phyloP scores from a whole-genome alignment of 331 rosid species.

The Pyracantha coccinea region DNA sequence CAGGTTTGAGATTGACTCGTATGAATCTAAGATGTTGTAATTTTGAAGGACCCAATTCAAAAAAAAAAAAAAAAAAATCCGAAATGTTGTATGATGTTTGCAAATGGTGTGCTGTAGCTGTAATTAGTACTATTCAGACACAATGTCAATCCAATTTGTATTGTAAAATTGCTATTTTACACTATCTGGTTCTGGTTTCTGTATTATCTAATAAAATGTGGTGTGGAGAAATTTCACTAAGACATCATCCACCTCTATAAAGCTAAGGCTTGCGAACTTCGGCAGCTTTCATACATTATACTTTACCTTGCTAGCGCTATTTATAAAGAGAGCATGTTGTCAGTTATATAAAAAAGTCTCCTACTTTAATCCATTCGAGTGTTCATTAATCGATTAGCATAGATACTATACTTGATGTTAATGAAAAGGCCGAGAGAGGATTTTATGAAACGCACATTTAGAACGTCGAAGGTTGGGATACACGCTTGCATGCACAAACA shows the following conservation, averaged over 20 bases:
- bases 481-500: neutral
- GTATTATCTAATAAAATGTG: neutral
- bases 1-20: slow-evolving; percentile 20
- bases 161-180: neutral
- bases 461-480: neutral
- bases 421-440: neutral
- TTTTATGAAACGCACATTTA: neutral
- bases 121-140: slow-evolving; percentile 7
- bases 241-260: neutral
- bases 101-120: slow-evolving; percentile 4
- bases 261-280: neutral
- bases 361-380: neutral
- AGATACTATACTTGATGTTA: neutral
- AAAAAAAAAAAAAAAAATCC: neutral
- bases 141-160: slow-evolving; percentile 6
- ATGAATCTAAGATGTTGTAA: neutral
- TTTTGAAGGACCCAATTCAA: neutral
- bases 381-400: neutral
- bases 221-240: neutral
- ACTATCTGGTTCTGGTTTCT: neutral
- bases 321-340: neutral
- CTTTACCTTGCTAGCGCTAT: neutral
- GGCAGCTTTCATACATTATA: neutral
- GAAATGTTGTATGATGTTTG: neutral
- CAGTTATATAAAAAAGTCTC: neutral